Evolutionary conservation across 495 filamentous ascomycete species (phyloP).

Genomic region (Podospora fimiseda): DNA sequence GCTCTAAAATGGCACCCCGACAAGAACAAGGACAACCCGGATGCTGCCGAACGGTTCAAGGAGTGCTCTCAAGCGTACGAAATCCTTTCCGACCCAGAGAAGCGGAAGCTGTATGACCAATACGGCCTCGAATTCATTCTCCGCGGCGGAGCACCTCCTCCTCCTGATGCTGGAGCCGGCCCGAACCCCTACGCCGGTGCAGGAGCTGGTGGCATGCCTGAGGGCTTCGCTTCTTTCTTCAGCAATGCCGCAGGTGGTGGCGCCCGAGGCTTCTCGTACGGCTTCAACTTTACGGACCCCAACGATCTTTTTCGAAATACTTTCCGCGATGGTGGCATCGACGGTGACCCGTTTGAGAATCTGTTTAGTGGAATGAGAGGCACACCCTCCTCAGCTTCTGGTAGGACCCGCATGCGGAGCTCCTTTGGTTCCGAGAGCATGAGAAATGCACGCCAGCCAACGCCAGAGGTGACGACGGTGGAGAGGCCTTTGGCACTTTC

Average conservation of each 20-base stretch:
- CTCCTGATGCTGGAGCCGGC: constrained; percentile 44
- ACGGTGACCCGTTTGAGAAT: constrained; percentile 37
- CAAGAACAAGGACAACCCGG: constrained; percentile 90
- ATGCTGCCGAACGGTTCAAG: constrained; percentile 84
- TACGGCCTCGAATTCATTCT: constrained; percentile 90
- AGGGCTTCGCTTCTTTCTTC: constrained; percentile 25
- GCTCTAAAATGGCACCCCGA: constrained; percentile 94
- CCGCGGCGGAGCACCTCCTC: constrained; percentile 70
- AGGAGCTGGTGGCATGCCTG: constrained; percentile 33
- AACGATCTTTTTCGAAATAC: constrained; percentile 82
- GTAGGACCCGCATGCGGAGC: constrained; percentile 34
- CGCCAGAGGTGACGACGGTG: constrained; percentile 85
- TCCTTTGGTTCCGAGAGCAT: constrained; percentile 43
- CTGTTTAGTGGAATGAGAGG: constrained; percentile 26
- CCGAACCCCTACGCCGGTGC: constrained; percentile 44
- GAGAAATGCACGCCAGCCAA: constrained; percentile 42
- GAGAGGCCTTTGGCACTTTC: constrained; percentile 76
- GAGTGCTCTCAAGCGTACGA: constrained; percentile 96
- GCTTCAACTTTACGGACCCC: constrained; percentile 76
- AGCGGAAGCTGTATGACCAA: constrained; percentile 92
- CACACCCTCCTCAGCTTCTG: constrained; percentile 13
- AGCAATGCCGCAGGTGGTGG: constrained; percentile 21
- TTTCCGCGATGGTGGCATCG: constrained; percentile 50
- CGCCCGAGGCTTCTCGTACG: constrained; percentile 54
- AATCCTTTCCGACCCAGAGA: constrained; percentile 94